Conservation (phyloP, 495 filamentous ascomycete genomes). For the Xylaria intraflava region DNA sequence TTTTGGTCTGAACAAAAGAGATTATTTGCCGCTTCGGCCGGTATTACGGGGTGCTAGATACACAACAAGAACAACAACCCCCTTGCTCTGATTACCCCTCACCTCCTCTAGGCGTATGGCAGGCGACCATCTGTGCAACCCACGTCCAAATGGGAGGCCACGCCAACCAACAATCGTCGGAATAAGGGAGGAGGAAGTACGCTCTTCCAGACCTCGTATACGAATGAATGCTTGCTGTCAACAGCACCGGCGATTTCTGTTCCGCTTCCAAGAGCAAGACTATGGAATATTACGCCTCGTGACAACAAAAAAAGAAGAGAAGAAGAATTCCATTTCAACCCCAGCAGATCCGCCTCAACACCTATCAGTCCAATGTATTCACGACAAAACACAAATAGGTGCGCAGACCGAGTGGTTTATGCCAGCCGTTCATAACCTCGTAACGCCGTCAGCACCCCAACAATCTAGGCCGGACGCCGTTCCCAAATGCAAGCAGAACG, state of each 20-base stretch:
- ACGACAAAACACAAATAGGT: constrained; percentile 12
- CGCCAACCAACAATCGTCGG: not conserved
- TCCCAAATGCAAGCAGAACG: constrained; percentile 8
- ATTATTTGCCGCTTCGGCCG: constrained; percentile 4
- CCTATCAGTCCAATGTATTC: constrained; percentile 16
- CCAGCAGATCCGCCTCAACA: constrained; percentile 14
- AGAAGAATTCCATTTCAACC: not conserved
- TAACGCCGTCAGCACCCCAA: constrained; percentile 23
- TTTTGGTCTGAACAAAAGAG: constrained; percentile 2
- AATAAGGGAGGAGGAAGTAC: not conserved
- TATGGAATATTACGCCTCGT: constrained; percentile 9
- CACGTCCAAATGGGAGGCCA: not conserved
- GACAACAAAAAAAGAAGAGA: not conserved
- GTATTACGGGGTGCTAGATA: constrained; percentile 3
- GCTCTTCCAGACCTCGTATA: not conserved
- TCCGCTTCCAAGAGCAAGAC: not conserved
- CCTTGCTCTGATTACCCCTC: not conserved
- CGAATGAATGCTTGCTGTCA: not conserved
- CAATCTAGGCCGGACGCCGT: constrained; percentile 10
- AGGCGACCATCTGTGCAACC: constrained; percentile 3
- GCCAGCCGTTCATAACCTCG: constrained; percentile 29
- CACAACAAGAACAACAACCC: not conserved
- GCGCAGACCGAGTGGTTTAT: constrained; percentile 21
- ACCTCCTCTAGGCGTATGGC: not conserved
- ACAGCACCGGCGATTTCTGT: not conserved